Percentiles rank a stretch among this genome's conserved stretches.
phyloP scores from a whole-genome alignment of 768 basidiomycete species.

The Galerina sulciceps region DNA sequence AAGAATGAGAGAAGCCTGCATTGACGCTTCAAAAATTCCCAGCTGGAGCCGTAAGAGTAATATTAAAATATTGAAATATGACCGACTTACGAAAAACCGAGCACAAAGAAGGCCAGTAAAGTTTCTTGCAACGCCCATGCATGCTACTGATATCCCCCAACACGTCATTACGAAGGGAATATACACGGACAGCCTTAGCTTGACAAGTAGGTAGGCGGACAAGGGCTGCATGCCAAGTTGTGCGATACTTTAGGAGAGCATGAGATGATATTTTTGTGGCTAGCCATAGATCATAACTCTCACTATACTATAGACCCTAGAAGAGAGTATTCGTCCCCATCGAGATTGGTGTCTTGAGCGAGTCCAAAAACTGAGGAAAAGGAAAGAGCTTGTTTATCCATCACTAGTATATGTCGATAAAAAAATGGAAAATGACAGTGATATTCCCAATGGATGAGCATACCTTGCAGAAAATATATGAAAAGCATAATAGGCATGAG shows the following conservation, averaged over 20 bases:
- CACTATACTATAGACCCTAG: constrained; percentile 37
- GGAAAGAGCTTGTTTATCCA: constrained; percentile 39
- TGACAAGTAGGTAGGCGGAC: constrained; percentile 36
- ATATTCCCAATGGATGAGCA: not conserved
- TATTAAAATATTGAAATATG: not conserved
- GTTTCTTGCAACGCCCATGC: constrained; percentile 33
- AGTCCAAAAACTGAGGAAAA: constrained; percentile 39
- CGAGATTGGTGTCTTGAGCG: constrained; percentile 28
- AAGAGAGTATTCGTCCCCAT: constrained; percentile 36
- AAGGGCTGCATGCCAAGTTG: constrained; percentile 37
- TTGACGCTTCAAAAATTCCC: constrained; percentile 37
- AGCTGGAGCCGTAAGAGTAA: constrained; percentile 21
- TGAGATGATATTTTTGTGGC: not conserved
- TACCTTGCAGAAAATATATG: constrained; percentile 8
- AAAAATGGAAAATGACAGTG: not conserved
- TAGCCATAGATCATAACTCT: not conserved
- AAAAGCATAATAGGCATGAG: constrained; percentile 4
- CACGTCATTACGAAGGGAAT: constrained; percentile 35
- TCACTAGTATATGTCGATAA: constrained; percentile 3
- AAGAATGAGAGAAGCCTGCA: constrained; percentile 33
- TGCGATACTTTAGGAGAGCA: constrained; percentile 26
- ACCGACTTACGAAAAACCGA: constrained; percentile 33
- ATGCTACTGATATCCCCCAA: constrained; percentile 36
- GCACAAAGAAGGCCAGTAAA: constrained; percentile 33
- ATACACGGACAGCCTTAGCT: constrained; percentile 32